Conservation (phyloP, 2,329 filamentous ascomycete genomes). For the Cyanodermella asteris region DNA sequence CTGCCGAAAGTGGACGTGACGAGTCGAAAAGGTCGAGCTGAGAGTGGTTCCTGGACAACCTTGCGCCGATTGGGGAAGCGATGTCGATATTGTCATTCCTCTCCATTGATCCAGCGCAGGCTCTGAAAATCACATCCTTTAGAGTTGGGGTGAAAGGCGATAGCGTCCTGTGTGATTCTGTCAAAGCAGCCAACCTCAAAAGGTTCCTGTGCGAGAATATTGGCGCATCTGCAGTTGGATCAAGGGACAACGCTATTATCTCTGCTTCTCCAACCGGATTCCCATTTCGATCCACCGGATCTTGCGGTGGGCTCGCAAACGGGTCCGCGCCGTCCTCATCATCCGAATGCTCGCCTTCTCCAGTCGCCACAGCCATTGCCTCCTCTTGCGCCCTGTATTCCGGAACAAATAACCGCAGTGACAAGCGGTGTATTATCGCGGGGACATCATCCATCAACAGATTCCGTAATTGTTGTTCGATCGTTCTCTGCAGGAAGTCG, state of each 20-base stretch:
- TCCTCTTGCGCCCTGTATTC: conserved; percentile 53
- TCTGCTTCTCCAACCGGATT: conserved; percentile 55
- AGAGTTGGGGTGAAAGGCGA: conserved; percentile 87
- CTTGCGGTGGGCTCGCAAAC: conserved; percentile 57
- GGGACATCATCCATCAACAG: conserved; percentile 96
- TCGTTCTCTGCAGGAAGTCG: conserved; percentile 88
- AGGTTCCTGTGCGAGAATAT: conserved; percentile 93
- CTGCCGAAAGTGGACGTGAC: too few species aligned
- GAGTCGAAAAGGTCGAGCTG: too few species aligned
- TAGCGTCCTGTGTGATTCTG: conserved; percentile 71
- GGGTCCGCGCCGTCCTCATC: conserved; percentile 51
- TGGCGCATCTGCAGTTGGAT: conserved; percentile 58
- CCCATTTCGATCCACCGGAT: conserved; percentile 61
- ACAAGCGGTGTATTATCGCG: conserved; percentile 85
- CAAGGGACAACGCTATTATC: conserved; percentile 55
- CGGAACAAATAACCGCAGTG: conserved; percentile 70
- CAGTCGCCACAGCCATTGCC: conserved; percentile 27
- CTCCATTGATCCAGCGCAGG: conserved; percentile 67
- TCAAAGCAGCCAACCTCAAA: conserved; percentile 58
- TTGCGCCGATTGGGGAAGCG: conserved; percentile 2
- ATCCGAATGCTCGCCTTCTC: conserved; percentile 27
- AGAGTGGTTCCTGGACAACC: conserved; percentile 7
- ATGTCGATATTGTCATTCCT: too few species aligned
- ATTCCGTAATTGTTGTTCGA: conserved; percentile 77
- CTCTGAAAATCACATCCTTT: conserved; percentile 70